phyloP scores from a whole-genome alignment of 106 monocot genomes.

The Dioscorea zingiberensis region DNA sequence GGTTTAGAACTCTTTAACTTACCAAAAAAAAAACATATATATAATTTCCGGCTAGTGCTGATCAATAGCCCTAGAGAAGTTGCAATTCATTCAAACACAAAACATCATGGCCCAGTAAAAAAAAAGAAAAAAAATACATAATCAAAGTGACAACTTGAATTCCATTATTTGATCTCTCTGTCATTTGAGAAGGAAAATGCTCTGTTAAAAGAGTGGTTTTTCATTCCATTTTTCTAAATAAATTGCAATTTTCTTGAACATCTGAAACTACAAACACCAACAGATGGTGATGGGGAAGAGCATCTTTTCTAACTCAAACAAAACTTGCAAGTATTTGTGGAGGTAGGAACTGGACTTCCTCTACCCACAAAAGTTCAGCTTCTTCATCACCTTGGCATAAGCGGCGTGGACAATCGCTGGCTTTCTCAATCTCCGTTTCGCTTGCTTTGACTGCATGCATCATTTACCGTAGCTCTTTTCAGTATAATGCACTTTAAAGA shows the following conservation, averaged over 20 bases:
- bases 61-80: no score
- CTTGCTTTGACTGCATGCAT: conserved; percentile 52
- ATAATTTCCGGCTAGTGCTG: no score
- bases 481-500: no score
- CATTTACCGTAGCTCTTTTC: neutral
- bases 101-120: no score
- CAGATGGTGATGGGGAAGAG: no score
- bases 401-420: conserved; percentile 53
- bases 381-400: conserved; percentile 75
- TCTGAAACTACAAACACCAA: neutral
- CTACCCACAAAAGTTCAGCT: conserved; percentile 62
- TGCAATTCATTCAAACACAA: no score
- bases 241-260: neutral
- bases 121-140: no score
- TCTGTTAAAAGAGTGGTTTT: neutral
- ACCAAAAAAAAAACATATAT: no score
- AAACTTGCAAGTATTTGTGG: neutral
- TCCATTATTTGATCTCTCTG: no score
- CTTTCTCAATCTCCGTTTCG: conserved; percentile 61
- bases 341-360: neutral
- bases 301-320: neutral
- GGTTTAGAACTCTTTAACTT: no score
- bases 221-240: neutral
- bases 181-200: neutral
- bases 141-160: no score